Evolutionary conservation across 2,329 filamentous ascomycete genomes (phyloP), one percentile per base, ranked within the genome.

Genomic region (Ascochyta clinopodiicola): DNA sequence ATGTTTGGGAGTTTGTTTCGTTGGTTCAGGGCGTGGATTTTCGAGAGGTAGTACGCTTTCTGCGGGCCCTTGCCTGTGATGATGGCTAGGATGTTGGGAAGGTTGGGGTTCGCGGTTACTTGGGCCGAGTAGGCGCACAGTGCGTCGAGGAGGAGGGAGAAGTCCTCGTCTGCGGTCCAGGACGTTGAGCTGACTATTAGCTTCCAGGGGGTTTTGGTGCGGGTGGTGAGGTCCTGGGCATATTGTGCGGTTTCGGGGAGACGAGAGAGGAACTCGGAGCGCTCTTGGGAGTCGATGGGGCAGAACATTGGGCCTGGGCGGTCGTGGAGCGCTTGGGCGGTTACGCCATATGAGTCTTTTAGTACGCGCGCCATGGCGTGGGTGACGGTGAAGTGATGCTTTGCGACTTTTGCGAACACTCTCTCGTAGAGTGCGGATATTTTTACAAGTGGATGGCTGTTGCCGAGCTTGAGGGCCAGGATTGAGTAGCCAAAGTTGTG

Each of bases 401-500:
- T 80, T 4, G 91, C 90, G 50, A 82, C 80, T 27, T 84, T 84
- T 44, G 90, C 89, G 36, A 96, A 85, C 13, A 82, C 73, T 34
- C 81, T 84, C 77, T 99, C 95, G 70, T 97, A 97, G 70, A 82
- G 82, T 60, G 86, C 87, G 22, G 94, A 90, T 8, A 96, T 71
- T 25, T 78, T 82, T 8, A 97, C 92, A n/a, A 97, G 83, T 0
- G 88, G 89, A 69, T 96, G 91, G 6, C 71, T 75, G 2, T 77
- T 61, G 0, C 86, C 85, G 1, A 89, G 78, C 59, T 87, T 88
- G 44, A 89, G 75, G 2, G 84, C 90, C 3, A 99, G 85, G 66
- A 99, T 96, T 8, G 92, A 94, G 82, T 94, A 96, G 64, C 94
- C 95, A 76, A 97, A 98, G 77, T 99, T 99, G 80, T 99, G 95